phyloP scores from a whole-genome alignment of 495 filamentous ascomycete species.

The Cercophora samala region DNA sequence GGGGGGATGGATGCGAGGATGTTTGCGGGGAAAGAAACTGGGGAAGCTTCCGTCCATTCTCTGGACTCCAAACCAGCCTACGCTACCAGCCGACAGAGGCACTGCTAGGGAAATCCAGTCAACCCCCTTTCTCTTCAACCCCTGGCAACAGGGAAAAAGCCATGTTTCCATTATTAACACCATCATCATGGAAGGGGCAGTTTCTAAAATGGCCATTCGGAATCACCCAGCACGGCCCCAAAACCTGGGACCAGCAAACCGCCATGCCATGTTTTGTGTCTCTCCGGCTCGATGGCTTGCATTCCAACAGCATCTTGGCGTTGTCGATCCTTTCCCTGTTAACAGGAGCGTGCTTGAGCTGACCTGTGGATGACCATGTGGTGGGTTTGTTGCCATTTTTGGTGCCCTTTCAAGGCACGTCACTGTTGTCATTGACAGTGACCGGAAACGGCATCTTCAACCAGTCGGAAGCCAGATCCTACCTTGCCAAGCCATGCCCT shows the following conservation, averaged over 20 bases:
- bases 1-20: background rate
- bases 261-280: background rate
- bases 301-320: constrained; percentile 5
- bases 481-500: background rate
- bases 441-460: background rate
- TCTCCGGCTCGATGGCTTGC: background rate
- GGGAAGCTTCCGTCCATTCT: background rate
- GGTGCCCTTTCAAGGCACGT: background rate
- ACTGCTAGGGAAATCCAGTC: too few relatives aligned
- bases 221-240: background rate
- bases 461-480: background rate
- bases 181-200: background rate
- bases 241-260: background rate
- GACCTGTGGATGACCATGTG: background rate
- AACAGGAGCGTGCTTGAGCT: background rate
- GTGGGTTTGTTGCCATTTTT: background rate
- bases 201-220: background rate
- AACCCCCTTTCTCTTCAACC: too few relatives aligned
- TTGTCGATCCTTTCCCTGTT: constrained; percentile 2
- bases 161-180: too few relatives aligned
- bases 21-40: constrained; percentile 5
- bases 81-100: background rate
- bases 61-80: background rate
- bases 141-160: too few relatives aligned
- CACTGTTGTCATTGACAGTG: background rate